These are phyloP conservation scores for Paecilomyces sp. DNA, from an alignment of 2,329 filamentous ascomycete species.

Conservation along the genomic window DNA sequence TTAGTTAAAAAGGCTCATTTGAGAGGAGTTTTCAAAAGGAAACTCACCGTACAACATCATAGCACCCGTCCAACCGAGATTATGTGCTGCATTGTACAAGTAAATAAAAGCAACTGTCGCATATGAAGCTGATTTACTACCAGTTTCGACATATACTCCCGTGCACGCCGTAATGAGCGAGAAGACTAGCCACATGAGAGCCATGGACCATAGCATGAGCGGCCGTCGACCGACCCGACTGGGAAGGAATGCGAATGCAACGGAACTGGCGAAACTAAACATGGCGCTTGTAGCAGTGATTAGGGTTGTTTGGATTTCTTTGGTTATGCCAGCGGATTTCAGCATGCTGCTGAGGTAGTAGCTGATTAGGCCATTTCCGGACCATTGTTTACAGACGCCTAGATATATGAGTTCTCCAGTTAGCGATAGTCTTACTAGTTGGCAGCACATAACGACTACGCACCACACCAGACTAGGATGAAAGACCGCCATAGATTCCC, in stretches of 20 bases:
- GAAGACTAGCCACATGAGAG: slow-evolving; percentile 8
- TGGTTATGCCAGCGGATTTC: slow-evolving; percentile 43
- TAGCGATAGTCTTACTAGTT: neutral
- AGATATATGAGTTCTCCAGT: neutral
- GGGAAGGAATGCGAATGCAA: slow-evolving; percentile 49
- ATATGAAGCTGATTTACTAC: slow-evolving; percentile 5
- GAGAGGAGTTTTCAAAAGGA: neutral
- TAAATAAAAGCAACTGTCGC: slow-evolving; percentile 47
- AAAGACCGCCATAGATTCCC: neutral
- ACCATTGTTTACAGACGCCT: slow-evolving; percentile 13
- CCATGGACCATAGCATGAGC: slow-evolving; percentile 34
- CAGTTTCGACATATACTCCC: slow-evolving; percentile 1
- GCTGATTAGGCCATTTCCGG: slow-evolving; percentile 33
- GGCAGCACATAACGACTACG: neutral
- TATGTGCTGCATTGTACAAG: slow-evolving; percentile 24
- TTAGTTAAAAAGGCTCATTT: neutral
- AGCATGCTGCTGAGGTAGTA: slow-evolving; percentile 51
- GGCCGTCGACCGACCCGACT: slow-evolving; percentile 32
- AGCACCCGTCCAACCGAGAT: neutral
- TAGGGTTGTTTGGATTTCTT: slow-evolving; percentile 43
- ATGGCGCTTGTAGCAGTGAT: slow-evolving; percentile 49
- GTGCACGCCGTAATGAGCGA: slow-evolving; percentile 5
- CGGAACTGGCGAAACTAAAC: slow-evolving; percentile 49
- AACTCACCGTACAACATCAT: neutral
- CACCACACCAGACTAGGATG: neutral